A percentile compares a stretch with the other conserved stretches of the same genome.
These are phyloP conservation scores for Rhipidocladum racemiflorum DNA, from an alignment of 176 grass and related monocot species.

Conservation along the genomic window DNA sequence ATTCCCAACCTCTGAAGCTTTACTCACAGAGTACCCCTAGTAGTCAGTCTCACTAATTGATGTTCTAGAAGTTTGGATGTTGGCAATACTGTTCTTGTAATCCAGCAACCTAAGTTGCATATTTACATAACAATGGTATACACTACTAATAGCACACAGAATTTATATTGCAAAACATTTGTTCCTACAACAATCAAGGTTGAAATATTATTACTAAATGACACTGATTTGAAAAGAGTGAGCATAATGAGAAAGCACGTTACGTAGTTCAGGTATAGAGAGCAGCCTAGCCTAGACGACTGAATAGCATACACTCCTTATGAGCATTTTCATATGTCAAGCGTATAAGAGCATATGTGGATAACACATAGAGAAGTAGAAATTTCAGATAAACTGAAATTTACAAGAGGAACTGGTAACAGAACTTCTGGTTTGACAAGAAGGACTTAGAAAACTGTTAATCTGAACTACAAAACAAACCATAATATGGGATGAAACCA, in stretches of 20 bases:
- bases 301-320: not conserved
- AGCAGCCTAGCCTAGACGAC: slow-evolving; percentile 2
- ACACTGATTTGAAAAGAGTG: not conserved
- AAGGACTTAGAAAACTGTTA: slow-evolving; percentile 27
- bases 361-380: not conserved
- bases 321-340: not conserved
- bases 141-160: not conserved
- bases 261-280: not conserved
- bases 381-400: slow-evolving; percentile 28
- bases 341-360: not conserved
- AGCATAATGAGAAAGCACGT: slow-evolving; percentile 15
- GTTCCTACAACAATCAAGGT: not conserved
- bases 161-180: slow-evolving; percentile 8
- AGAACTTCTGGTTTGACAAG: slow-evolving; percentile 31
- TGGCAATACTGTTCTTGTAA: slow-evolving; percentile 12
- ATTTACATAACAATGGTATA: not conserved
- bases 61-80: not conserved
- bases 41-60: not conserved
- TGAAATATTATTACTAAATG: not conserved
- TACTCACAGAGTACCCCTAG: not conserved
- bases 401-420: slow-evolving; percentile 22
- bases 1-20: not conserved
- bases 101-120: slow-evolving; percentile 4
- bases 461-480: slow-evolving; percentile 32
- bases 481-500: slow-evolving; percentile 34